Conservation (phyloP, 495 filamentous ascomycete genomes). For the Pseudoneurospora amorphoporcata region DNA sequence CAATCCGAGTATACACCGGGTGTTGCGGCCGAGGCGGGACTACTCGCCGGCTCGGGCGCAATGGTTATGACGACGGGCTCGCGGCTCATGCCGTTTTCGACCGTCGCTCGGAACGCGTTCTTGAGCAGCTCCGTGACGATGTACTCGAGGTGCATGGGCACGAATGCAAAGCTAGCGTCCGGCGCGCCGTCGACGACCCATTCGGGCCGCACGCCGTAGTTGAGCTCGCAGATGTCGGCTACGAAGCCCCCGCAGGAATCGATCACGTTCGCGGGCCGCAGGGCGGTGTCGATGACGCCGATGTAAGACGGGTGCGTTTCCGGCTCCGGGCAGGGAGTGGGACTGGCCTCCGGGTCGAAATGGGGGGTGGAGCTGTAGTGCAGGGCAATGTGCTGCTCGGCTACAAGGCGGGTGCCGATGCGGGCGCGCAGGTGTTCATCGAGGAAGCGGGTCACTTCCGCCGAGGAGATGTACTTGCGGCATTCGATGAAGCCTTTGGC, state of each 20-base stretch:
- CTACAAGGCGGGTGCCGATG: conserved; percentile 88
- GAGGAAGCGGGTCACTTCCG: conserved; percentile 78
- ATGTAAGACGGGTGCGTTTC: conserved; percentile 56
- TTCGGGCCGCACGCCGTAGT: conserved; percentile 80
- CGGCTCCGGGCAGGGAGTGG: conserved; percentile 34
- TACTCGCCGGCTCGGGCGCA: conserved; percentile 66
- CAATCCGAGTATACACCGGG: conserved; percentile 2
- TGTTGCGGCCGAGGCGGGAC: conserved; percentile 32
- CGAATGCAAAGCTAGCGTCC: conserved; percentile 73
- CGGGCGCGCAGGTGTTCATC: conserved; percentile 89
- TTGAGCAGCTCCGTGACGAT: conserved; percentile 94
- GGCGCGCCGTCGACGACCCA: conserved; percentile 75
- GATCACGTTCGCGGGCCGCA: conserved; percentile 72
- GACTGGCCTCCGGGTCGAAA: conserved; percentile 34
- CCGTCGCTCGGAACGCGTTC: conserved; percentile 87
- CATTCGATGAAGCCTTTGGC: conserved; percentile 90
- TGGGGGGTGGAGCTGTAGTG: conserved; percentile 74
- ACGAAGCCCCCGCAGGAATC: conserved; percentile 80
- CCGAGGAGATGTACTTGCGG: conserved; percentile 68
- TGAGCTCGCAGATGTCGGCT: conserved; percentile 89
- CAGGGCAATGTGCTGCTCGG: conserved; percentile 92
- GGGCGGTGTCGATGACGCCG: conserved; percentile 90
- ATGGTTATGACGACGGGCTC: conserved; percentile 88
- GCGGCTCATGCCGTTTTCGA: conserved; percentile 67
- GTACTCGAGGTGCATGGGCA: conserved; percentile 93